phyloP scores from a whole-genome alignment of 1,139 yeast genomes.

The Kodamaea sp. region DNA sequence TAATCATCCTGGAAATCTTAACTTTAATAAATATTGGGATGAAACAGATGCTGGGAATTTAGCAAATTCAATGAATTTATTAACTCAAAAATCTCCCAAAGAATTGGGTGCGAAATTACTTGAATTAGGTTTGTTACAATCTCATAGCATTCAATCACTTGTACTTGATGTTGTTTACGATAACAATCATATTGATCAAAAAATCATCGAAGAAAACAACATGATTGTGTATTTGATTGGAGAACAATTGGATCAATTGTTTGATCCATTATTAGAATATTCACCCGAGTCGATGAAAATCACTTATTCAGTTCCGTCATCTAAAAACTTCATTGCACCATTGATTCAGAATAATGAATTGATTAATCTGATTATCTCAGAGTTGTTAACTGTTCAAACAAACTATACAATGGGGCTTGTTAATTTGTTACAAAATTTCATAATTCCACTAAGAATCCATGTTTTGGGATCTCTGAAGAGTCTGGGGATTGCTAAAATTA shows the following conservation, averaged over 20 bases:
- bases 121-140: conserved; percentile 57
- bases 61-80: conserved; percentile 57
- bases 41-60: conserved; percentile 78
- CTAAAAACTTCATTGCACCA: conserved; percentile 12
- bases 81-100: conserved; percentile 48
- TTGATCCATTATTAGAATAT: conserved; percentile 86
- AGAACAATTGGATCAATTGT: conserved; percentile 79
- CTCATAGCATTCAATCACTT: conserved; percentile 51
- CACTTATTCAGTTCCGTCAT: conserved; percentile 53
- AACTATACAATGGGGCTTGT: conserved; percentile 70
- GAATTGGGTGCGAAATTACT: conserved; percentile 53
- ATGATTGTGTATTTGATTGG: conserved; percentile 73
- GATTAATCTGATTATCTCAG: conserved; percentile 54
- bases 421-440: conserved; percentile 68
- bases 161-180: conserved; percentile 75
- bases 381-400: conserved; percentile 66
- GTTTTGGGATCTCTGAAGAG: conserved; percentile 51
- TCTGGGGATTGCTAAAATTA: conserved; percentile 58
- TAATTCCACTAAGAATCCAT: conserved; percentile 73
- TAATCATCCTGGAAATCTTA: conserved; percentile 22
- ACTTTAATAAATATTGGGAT: conserved; percentile 44
- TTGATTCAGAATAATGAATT: conserved; percentile 15
- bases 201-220: conserved; percentile 61
- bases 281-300: conserved; percentile 83
- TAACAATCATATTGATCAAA: conserved; percentile 22